These are phyloP conservation scores for Fraxinus paxiana DNA, from an alignment of 305 asterid species.

Conservation along the genomic window DNA sequence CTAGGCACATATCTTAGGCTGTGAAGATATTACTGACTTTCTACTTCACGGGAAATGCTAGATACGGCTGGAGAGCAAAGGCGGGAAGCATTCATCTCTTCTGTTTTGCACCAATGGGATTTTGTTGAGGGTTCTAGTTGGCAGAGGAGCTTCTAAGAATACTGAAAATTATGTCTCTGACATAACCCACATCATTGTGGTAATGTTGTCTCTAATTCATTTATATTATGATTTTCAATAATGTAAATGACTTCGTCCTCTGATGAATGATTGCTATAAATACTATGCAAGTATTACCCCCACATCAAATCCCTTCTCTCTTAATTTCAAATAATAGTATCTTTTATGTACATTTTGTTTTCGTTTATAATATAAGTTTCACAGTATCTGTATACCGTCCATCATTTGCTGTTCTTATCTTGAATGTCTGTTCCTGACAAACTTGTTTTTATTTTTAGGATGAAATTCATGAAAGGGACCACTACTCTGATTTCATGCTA, in stretches of 20 bases:
- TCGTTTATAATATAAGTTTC: background rate
- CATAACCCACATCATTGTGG: conserved; percentile 93
- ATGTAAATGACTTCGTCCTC: background rate
- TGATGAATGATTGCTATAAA: conserved; percentile 12
- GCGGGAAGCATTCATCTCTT: conserved; percentile 81
- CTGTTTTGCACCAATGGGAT: conserved; percentile 95
- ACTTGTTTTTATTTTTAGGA: conserved; percentile 52
- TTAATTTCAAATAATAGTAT: conserved; percentile 1
- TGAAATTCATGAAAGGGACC: conserved; percentile 98
- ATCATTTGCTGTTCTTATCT: conserved; percentile 22
- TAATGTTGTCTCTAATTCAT: conserved; percentile 34
- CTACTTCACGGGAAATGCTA: conserved; percentile 33
- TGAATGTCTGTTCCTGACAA: conserved; percentile 21
- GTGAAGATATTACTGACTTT: conserved; percentile 14
- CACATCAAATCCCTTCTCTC: background rate
- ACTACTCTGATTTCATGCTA: conserved; percentile 93
- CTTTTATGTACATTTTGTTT: conserved; percentile 11
- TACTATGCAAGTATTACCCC: background rate
- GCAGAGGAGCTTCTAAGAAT: conserved; percentile 37
- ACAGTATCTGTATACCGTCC: conserved; percentile 6
- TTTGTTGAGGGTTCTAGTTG: conserved; percentile 68
- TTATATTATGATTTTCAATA: conserved; percentile 1
- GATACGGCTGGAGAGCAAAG: conserved; percentile 90
- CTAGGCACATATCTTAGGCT: conserved; percentile 5
- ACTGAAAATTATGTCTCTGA: conserved; percentile 40